Percentiles rank a stretch among this genome's conserved stretches.
These are phyloP conservation scores for Lycium barbarum DNA, from an alignment of 257 asterid species.

Conservation along the genomic window DNA sequence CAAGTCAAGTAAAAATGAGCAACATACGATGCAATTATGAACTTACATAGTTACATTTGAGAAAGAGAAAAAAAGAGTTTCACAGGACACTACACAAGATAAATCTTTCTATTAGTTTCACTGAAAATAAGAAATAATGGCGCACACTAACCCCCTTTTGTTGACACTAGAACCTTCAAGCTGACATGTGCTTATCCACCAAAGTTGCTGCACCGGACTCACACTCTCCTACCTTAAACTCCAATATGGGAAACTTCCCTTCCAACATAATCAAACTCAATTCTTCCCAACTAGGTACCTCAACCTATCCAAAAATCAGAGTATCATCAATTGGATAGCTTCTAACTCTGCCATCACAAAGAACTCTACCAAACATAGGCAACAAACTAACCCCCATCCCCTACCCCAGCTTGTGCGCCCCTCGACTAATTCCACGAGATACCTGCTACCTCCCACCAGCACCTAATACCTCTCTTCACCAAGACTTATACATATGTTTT, in stretches of 20 bases:
- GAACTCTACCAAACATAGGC: neutral
- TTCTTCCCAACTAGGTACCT: neutral
- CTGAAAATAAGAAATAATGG: neutral
- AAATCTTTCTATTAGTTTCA: neutral
- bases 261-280: slow-evolving; percentile 18
- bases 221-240: neutral
- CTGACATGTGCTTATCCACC: neutral
- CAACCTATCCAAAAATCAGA: slow-evolving; percentile 8
- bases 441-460: no score
- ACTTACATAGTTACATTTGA: neutral
- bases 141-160: neutral
- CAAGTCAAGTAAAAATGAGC: neutral
- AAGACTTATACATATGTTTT: no score
- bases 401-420: no score
- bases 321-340: neutral
- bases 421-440: no score
- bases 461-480: no score
- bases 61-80: neutral
- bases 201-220: neutral
- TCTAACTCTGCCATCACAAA: neutral
- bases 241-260: slow-evolving; percentile 1
- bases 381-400: neutral
- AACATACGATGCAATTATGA: neutral
- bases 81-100: neutral
- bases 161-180: neutral